These are phyloP conservation scores for Cornus florida DNA, from an alignment of 148 eudicot genomes.

Conservation along the genomic window DNA sequence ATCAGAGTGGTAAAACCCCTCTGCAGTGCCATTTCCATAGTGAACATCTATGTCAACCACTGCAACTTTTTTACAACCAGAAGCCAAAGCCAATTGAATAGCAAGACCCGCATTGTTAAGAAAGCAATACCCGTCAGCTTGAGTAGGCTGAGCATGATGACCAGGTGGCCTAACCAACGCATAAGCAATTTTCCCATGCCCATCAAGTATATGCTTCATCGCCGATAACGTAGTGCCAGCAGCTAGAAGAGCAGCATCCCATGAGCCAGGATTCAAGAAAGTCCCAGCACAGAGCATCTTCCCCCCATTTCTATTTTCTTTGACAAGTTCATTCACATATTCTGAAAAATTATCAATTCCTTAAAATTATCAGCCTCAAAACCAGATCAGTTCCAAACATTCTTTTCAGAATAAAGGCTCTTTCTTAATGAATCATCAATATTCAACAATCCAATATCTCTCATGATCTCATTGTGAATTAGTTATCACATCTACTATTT, in stretches of 20 bases:
- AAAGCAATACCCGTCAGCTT: constrained; percentile 95
- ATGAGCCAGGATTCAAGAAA: constrained; percentile 83
- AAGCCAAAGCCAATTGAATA: constrained; percentile 51
- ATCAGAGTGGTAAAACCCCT: constrained; percentile 73
- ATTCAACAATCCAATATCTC: not conserved
- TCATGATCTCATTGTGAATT: not conserved
- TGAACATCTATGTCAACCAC: constrained; percentile 98
- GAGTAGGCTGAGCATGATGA: constrained; percentile 95
- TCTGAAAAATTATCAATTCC: constrained; percentile 35
- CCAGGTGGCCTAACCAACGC: constrained; percentile 96
- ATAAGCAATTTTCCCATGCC: constrained; percentile 55
- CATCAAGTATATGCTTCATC: constrained; percentile 69
- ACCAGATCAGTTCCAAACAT: not conserved
- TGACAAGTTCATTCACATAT: constrained; percentile 66
- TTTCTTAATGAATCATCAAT: not conserved
- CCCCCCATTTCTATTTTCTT: constrained; percentile 63
- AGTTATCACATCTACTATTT: not conserved
- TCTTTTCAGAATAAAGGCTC: not conserved
- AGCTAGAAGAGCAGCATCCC: constrained; percentile 86
- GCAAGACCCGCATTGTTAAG: constrained; percentile 89
- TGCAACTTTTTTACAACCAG: constrained; percentile 61
- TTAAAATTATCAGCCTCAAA: constrained; percentile 8
- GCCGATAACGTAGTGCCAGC: constrained; percentile 91
- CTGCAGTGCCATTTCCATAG: constrained; percentile 92
- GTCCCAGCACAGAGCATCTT: constrained; percentile 66